phyloP scores from a whole-genome alignment of 768 basidiomycete species.

The Russula virescens region DNA sequence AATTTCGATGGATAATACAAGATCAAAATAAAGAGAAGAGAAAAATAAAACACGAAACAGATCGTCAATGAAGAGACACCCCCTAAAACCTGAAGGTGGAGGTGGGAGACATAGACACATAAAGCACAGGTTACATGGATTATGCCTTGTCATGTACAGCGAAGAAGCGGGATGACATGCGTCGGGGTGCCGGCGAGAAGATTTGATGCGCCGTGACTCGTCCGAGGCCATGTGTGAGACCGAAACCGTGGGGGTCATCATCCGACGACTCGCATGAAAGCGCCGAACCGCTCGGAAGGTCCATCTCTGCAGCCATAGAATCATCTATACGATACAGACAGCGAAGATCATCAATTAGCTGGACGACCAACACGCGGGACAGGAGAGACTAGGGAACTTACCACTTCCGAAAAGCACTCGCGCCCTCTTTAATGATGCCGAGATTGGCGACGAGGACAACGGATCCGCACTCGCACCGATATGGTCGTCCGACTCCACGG shows the following conservation, averaged over 20 bases:
- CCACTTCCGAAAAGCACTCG: conserved; percentile 32
- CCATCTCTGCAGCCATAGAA: conserved; percentile 37
- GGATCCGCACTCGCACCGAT: not conserved
- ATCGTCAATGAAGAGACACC: not conserved
- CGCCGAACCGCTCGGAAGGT: not conserved
- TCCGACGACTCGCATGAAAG: conserved; percentile 44
- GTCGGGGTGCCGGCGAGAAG: conserved; percentile 53
- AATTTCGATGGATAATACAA: not conserved
- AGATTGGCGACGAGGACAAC: conserved; percentile 25
- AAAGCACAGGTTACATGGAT: not conserved
- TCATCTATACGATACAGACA: conserved; percentile 36
- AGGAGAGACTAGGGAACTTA: conserved; percentile 20
- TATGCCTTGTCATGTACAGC: not conserved
- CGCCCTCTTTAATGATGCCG: conserved; percentile 24
- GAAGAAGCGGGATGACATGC: conserved; percentile 26
- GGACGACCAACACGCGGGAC: not conserved
- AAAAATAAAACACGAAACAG: not conserved
- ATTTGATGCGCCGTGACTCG: conserved; percentile 68
- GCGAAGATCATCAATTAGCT: not conserved
- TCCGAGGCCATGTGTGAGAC: conserved; percentile 32
- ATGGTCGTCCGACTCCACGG: not conserved
- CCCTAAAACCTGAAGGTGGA: not conserved
- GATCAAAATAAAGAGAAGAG: not conserved
- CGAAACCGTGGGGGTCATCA: conserved; percentile 44
- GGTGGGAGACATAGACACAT: no score